These are phyloP conservation scores for Heritiera fomes DNA, from an alignment of 345 rosid genomes.

Conservation along the genomic window DNA sequence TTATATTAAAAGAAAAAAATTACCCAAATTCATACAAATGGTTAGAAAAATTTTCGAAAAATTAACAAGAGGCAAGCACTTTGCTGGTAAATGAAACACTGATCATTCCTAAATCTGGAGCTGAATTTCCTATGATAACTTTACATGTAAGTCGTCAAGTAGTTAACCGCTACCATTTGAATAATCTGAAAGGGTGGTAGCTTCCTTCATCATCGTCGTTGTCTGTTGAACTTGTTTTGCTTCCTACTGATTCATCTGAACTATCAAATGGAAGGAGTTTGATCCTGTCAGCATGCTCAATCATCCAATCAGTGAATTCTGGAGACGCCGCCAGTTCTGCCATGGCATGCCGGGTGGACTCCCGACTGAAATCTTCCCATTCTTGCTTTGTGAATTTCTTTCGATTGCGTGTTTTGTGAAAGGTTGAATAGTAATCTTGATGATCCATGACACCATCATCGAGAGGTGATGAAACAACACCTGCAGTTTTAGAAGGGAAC, in stretches of 20 bases:
- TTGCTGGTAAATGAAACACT: background rate
- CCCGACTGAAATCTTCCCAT: constrained; percentile 73
- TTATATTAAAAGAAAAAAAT: too few relatives aligned
- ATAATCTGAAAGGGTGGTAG: constrained; percentile 36
- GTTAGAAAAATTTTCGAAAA: background rate
- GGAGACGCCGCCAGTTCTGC: constrained; percentile 72
- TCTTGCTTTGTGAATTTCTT: constrained; percentile 67
- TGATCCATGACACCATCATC: constrained; percentile 18
- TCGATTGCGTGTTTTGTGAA: constrained; percentile 55
- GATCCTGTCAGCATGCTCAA: constrained; percentile 69
- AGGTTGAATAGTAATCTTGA: constrained; percentile 64
- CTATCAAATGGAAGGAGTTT: constrained; percentile 53
- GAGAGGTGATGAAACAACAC: constrained; percentile 37
- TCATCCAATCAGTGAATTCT: constrained; percentile 70
- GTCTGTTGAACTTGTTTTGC: constrained; percentile 63
- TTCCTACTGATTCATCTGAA: constrained; percentile 56
- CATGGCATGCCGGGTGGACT: constrained; percentile 65
- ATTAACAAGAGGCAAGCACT: background rate
- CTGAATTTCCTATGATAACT: background rate
- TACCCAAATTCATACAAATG: too few relatives aligned
- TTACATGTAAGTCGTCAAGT: background rate
- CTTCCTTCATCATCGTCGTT: constrained; percentile 37
- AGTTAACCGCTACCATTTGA: constrained; percentile 32
- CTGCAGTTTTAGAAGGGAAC: constrained; percentile 23
- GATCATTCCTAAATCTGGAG: constrained; percentile 9